Conservation (phyloP, 179 eudicot species). For the Heliamphora pulchella region DNA sequence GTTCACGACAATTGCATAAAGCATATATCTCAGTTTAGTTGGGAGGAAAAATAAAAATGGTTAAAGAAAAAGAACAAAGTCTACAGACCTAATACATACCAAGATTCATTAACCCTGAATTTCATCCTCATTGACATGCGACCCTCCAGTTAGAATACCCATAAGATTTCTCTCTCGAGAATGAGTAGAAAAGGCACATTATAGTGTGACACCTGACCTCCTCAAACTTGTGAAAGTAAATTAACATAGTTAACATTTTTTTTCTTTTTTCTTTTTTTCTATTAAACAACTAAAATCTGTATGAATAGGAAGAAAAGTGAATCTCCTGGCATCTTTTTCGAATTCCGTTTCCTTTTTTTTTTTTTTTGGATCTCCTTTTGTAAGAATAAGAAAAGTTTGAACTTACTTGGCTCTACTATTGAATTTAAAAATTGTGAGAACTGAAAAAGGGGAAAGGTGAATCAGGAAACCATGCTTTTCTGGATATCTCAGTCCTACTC, state of each 20-base stretch:
- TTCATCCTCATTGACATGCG: neutral
- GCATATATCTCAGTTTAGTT: neutral
- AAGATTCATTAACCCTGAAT: neutral
- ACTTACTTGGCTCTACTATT: neutral
- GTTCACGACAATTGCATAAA: neutral
- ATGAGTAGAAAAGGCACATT: neutral
- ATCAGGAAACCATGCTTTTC: neutral
- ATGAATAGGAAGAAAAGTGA: neutral
- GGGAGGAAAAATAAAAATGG: neutral
- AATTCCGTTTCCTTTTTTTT: neutral
- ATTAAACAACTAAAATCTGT: neutral
- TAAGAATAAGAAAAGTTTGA: neutral
- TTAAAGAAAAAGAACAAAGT: neutral
- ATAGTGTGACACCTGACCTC: neutral
- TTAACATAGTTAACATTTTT: too few species aligned
- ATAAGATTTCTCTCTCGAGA: neutral
- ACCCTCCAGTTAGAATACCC: neutral
- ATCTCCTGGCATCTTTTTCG: slow-evolving; percentile 3
- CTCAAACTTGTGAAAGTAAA: neutral
- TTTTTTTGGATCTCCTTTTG: neutral
- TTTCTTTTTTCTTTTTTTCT: too few species aligned
- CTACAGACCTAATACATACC: neutral
- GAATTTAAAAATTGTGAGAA: slow-evolving; percentile 1
- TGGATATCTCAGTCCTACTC: too few species aligned
- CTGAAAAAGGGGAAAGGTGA: neutral